Evolutionary conservation across 1,284 basidiomycete genomes (phyloP), one percentile per base, ranked within the genome.

Genomic region (Apiotrichum veenhuisii): DNA sequence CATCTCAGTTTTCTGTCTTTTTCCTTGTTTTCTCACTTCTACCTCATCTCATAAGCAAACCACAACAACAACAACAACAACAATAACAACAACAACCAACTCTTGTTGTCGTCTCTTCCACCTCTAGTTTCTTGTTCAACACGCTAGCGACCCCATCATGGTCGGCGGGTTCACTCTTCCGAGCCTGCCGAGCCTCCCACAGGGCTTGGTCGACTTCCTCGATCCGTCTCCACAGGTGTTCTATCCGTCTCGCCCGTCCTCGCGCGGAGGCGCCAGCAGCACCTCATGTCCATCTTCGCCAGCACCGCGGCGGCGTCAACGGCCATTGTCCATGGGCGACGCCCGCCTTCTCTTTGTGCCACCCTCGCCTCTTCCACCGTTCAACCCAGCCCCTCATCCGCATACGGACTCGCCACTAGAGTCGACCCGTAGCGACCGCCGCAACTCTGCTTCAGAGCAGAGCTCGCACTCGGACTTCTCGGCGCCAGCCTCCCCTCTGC

Each of bases 221-320:
- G 57, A 59, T 50, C 55, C 57, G 10, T 59, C 57, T 11, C 57
- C 57, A 3, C 57, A 42, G 5, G 57, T 59, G 40, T 59, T 59
- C 46, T 59, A 59, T 36, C 57, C 57, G 12, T 48, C 53, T 3
- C 57, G 57, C 22, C 57, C 57, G 11, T 26, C 45, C 25, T 59
- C 57, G 2, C 54, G 52, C 25, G 23, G 26, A 3, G 49, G 45
- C n/a, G 20, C 44, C 23, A 17, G 36, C 14, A 25, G 37, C 4
- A 26, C 52, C 15, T 58, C 57, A 52, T 59, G 57, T 40, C 57
- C 57, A 3, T 46, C 57, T 5, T 59, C 57, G 0, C 57, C 57
- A 12, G 26, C 38, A 14, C 57, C 49, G 2, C 49, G 49, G 7
- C 37, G 49, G 26, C 38, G 49, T 11, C 49, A 23, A 15, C 37